phyloP scores from a whole-genome alignment of 805 yeast genomes.

The Vanderwaltozyma tropicalis region DNA sequence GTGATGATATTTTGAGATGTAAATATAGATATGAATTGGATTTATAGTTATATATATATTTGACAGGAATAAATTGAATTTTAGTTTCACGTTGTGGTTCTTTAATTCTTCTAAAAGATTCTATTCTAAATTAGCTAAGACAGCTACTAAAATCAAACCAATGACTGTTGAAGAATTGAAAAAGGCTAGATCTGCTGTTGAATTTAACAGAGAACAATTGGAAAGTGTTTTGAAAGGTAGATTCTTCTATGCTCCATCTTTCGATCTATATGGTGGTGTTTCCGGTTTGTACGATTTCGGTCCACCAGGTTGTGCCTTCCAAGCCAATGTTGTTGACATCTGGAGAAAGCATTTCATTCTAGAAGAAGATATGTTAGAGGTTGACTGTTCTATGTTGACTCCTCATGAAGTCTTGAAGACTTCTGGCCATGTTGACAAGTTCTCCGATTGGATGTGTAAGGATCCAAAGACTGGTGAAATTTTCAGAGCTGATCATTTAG shows the following conservation, averaged over 20 bases:
- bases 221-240: conserved; percentile 90
- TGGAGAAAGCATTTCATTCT: conserved; percentile 97
- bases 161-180: conserved; percentile 28
- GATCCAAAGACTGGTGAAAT: conserved; percentile 95
- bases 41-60: too few relatives aligned
- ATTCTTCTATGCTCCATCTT: conserved; percentile 95
- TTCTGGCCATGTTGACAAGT: conserved; percentile 98
- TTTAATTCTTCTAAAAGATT: conserved; percentile 16
- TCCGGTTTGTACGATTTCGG: conserved; percentile 97
- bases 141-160: conserved; percentile 17
- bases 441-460: conserved; percentile 98
- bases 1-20: too few relatives aligned
- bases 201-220: conserved; percentile 73
- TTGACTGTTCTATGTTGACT: conserved; percentile 94
- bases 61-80: background rate
- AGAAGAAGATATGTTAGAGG: conserved; percentile 98
- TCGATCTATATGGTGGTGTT: conserved; percentile 96
- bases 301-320: conserved; percentile 98
- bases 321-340: conserved; percentile 84
- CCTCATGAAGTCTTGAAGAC: conserved; percentile 97
- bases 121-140: conserved; percentile 21
- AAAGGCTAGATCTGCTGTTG: conserved; percentile 25
- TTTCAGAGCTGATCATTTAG: conserved; percentile 95
- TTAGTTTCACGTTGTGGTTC: conserved; percentile 15
- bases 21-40: too few relatives aligned